Base-by-base conservation (phyloP, 805 yeast genomes). In the Candida awuae region DNA sequence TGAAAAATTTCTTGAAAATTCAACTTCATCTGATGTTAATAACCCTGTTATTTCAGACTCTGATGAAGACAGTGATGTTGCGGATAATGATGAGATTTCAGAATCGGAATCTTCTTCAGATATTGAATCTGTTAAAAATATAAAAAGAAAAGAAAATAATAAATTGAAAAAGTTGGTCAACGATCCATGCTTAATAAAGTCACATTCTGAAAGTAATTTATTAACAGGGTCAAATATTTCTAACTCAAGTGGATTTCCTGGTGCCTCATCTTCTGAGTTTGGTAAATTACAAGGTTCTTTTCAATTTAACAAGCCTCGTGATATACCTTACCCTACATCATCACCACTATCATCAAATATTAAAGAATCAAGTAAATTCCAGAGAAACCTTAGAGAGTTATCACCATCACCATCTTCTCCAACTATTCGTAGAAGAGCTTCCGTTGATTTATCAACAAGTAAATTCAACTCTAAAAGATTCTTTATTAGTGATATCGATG, bases 401-500 rank as follows among this genome's bases (percentile, higher is more conserved):
- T 37, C 40, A 16, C 40, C 40, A 4, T 41, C 43, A 6, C 43
- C 44, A 6, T 42, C 48, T 2, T 19, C 35, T n/a, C 46, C 43
- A 33, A 38, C 46, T 12, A 29, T 55, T 13, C 47, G 58, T 12
- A 67, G 81, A 55, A 62, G 82, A 46, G 75, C 71, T 1, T 73
- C 80, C 3, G 71, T 70, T 32, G 82, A 75, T 52, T 75, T 68
- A 36, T 57, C 70, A 0, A 61, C 58, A n/a, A 46, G 56, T 19
- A 38, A 39, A 25, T 29, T 32, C 6, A 53, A 50, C 34, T 50
- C 73, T 4, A 68, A 70, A 47, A 65, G 71, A 53, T 84, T 83
- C 54, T 76, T 80, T 53, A 83, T 87, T 43, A 68, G 73, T 47
- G 82, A 86, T 56, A 84, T 88, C 19, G 82, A 84, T 50, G 59